Evolutionary conservation across 2,329 filamentous ascomycete species (phyloP), one percentile per base, ranked within the genome.

Genomic region (Aschersonia sp.): DNA sequence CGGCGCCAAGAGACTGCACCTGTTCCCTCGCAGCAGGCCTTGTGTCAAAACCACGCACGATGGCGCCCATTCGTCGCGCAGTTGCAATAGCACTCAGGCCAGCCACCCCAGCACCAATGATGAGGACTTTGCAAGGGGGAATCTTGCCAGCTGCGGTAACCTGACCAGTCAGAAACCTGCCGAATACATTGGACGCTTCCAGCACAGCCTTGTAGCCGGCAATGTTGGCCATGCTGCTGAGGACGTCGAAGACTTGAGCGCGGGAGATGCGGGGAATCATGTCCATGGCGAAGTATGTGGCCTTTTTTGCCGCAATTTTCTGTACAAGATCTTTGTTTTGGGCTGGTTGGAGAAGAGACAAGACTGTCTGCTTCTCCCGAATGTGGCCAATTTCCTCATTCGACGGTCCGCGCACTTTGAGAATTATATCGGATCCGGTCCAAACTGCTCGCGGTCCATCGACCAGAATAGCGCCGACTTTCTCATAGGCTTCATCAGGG

Each of bases 161-260:
- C 62, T 95, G 88, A 31, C 87, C 88, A 10, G 87, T 94, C 55
- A 94, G 66, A 59, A 94, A 94, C 43, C 87, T 79, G 46, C 87
- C 87, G 63, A 94, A 95, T 53, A 84, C 80, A 63, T 94, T 94
- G 11, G 86, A 89, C 1, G 87, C 88, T 63, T 94, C 87, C 42
- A 94, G 69, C 1, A 94, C 86, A 41, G 87, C 88, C 64, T 94
- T 94, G 68, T 95, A 95, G 0, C 88, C 88, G 29, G 87, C 86
- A 66, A 94, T 94, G 57, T 94, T 94, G 51, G 88, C 87, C 88
- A 94, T 94, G 8, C 85, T 92, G 62, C 86, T 88, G 48, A 94
- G 71, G 1, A 87, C 87, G 64, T 94, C 87, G 57, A 94, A 94
- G 0, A 85, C 81, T 61, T 94, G 88, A 1, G 88, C 87, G 44